Base-by-base conservation (phyloP, 2,329 filamentous ascomycete genomes). In the Claviceps maximensis region DNA sequence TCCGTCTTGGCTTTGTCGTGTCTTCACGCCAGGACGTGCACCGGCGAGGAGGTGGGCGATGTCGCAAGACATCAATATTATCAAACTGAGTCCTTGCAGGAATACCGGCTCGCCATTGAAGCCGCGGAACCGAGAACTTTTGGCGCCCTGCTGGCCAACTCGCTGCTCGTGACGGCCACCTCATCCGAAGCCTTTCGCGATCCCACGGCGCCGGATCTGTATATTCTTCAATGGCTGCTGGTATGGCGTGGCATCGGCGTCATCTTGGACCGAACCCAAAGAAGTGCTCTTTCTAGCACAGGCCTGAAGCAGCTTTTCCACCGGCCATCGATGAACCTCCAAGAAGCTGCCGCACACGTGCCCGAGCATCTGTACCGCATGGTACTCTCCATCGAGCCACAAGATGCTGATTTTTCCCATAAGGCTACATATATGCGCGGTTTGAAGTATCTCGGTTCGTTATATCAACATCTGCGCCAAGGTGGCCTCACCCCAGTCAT, bases 141-240 rank as follows among this genome's bases (percentile, higher is more conserved):
- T 46, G 71, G 75, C 0, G 76, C 75, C n/a, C 62, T 81, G 10
- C 61, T 80, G 40, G 71, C 71, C 38, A 71, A 71, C 54, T 78
- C 77, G 1, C 66, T 80, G 8, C 61, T 81, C 17, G 69, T 79
- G 54, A 73, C 72, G 27, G 76, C 71, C 6, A 63, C 79, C 5
- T 73, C 75, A 10, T 74, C 74, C 5, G 68, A 77, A 52, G 66
- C 65, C 51, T 79, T 80, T 59, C 71, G 75, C 3, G 73, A 77
- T n/a, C 61, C 66, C 0, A 67, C 73, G 48, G 62, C 63, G 19
- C 68, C 66, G 46, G 68, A 70, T 1, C 67, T 80, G 2, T 78
- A 74, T 58, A 71, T 80, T 31, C 61, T 79, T 46, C 72, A 79
- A 59, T 81, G 78, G 77, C 75, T 80, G 64, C 58, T 72, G 3